A percentile compares a stretch with the other conserved stretches of the same genome.
These are phyloP conservation scores for Brasenia schreberi DNA, from an alignment of 164 flowering plant species.

Conservation along the genomic window DNA sequence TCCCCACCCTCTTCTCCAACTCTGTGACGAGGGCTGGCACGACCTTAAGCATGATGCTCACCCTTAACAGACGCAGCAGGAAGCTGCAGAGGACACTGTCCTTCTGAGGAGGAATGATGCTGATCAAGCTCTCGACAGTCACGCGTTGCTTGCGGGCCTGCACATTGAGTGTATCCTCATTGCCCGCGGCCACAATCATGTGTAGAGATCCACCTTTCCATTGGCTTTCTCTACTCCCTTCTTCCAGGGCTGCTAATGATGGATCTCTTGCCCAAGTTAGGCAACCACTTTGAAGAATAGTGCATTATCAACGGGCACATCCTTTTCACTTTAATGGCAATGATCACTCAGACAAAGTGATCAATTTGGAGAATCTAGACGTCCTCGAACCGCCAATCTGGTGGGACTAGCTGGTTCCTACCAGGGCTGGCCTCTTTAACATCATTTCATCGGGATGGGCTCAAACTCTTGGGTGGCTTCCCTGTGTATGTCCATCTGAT, in stretches of 20 bases:
- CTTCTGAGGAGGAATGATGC: conserved; percentile 84
- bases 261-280: conserved; percentile 37
- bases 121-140: conserved; percentile 87
- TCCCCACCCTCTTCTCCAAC: conserved; percentile 80
- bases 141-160: conserved; percentile 66
- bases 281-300: conserved; percentile 71
- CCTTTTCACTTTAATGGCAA: conserved; percentile 81
- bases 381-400: conserved; percentile 98
- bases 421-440: conserved; percentile 53
- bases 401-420: conserved; percentile 44
- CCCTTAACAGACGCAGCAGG: conserved; percentile 60
- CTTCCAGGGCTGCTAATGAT: no score
- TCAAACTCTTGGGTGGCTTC: conserved; percentile 27
- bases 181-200: conserved; percentile 52
- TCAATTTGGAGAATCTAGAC: conserved; percentile 67
- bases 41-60: conserved; percentile 73
- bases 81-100: conserved; percentile 84
- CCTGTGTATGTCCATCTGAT: conserved; percentile 71
- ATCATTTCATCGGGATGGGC: conserved; percentile 50
- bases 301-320: conserved; percentile 86
- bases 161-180: conserved; percentile 40
- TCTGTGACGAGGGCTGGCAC: conserved; percentile 69
- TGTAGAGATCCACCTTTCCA: conserved; percentile 62
- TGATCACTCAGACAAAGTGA: conserved; percentile 78
- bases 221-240: conserved; percentile 15